These are phyloP conservation scores for Cystofilobasidium ferigula DNA, from an alignment of 768 basidiomycete species.

Conservation along the genomic window DNA sequence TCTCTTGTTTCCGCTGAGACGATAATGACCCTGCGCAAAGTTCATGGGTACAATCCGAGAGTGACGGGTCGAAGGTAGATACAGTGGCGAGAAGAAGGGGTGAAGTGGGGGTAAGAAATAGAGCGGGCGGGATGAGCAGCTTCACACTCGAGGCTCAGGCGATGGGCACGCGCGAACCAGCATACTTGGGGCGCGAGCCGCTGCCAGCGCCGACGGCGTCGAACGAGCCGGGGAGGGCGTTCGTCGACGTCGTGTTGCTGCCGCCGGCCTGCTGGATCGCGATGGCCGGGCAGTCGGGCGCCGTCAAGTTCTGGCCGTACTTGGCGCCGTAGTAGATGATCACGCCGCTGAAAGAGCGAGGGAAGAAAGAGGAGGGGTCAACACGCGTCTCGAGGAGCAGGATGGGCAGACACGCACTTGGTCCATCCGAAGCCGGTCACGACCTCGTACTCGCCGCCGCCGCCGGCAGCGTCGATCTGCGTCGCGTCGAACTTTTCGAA, in stretches of 20 bases:
- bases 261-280: not conserved
- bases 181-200: not conserved
- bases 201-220: not conserved
- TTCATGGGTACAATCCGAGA: too few relatives aligned
- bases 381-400: not conserved
- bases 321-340: not conserved
- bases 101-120: too few relatives aligned
- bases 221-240: not conserved
- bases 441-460: slow-evolving; percentile 32
- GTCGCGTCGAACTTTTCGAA: slow-evolving; percentile 62
- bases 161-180: too few relatives aligned
- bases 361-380: not conserved
- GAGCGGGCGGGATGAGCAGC: too few relatives aligned
- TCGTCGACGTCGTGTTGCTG: not conserved
- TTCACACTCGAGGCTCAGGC: too few relatives aligned
- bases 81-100: too few relatives aligned
- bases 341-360: not conserved
- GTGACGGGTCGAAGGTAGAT: too few relatives aligned
- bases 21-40: too few relatives aligned
- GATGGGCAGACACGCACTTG: slow-evolving; percentile 38
- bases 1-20: too few relatives aligned
- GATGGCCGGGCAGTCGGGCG: slow-evolving; percentile 53
- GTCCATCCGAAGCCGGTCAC: slow-evolving; percentile 72
- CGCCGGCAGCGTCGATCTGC: slow-evolving; percentile 48
- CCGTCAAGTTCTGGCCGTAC: slow-evolving; percentile 52